Conservation (phyloP, 495 filamentous ascomycete species). For the Penicillium turbatum region DNA sequence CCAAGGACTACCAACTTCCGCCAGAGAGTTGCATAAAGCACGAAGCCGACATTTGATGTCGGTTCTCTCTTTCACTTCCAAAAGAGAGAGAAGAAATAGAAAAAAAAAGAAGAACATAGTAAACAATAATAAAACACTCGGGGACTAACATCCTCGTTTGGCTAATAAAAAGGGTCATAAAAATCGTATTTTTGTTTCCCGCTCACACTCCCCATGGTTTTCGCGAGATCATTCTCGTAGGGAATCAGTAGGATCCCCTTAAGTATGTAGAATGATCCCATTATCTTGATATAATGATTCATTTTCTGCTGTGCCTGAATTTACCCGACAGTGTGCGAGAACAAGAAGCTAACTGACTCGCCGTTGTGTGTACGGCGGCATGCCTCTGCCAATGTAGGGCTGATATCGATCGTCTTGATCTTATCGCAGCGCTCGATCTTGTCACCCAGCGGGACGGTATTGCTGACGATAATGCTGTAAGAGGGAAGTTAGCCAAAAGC, state of each 20-base stretch:
- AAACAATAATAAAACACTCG: conserved; percentile 10
- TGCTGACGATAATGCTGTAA: conserved; percentile 80
- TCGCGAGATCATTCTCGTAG: neutral
- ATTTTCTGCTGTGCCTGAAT: conserved; percentile 24
- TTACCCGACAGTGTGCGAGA: conserved; percentile 67
- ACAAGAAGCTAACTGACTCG: conserved; percentile 87
- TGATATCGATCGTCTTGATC: conserved; percentile 88
- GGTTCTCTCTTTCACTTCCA: neutral
- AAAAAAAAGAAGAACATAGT: neutral
- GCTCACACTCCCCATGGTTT: conserved; percentile 5
- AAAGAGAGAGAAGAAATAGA: neutral
- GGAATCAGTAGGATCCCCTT: conserved; percentile 1
- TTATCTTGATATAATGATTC: conserved; percentile 2
- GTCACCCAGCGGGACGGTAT: conserved; percentile 90
- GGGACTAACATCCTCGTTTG: conserved; percentile 5
- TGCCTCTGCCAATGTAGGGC: conserved; percentile 71
- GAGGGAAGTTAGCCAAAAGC: neutral
- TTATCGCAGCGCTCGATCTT: conserved; percentile 66
- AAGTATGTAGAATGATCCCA: neutral
- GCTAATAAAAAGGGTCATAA: conserved; percentile 24
- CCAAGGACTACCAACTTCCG: conserved; percentile 3
- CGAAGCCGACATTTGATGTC: neutral
- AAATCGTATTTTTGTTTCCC: conserved; percentile 29
- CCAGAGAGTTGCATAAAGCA: neutral
- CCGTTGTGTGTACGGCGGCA: conserved; percentile 90